Evolutionary conservation across 768 basidiomycete species (phyloP).

Genomic region (Rhodotorula toruloides): DNA sequence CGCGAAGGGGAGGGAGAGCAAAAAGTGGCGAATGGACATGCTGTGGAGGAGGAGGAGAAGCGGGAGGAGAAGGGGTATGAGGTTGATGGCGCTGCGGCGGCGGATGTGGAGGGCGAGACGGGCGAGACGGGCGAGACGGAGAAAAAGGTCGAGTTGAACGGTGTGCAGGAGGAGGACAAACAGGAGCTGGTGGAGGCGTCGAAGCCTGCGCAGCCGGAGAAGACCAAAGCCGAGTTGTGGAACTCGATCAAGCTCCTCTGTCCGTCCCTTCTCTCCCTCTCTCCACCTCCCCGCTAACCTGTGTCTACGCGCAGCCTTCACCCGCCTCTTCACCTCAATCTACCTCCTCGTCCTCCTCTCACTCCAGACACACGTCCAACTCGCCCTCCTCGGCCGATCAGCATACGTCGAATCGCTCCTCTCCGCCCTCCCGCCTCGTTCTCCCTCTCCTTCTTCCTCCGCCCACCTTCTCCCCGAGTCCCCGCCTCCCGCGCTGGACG

Average conservation of each 20-base stretch:
- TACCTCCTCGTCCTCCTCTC: slow-evolving; percentile 81
- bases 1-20: background rate
- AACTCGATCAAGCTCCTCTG: slow-evolving; percentile 84
- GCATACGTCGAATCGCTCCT: slow-evolving; percentile 70
- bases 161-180: slow-evolving; percentile 44
- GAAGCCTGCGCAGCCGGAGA: slow-evolving; percentile 42
- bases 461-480: background rate
- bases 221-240: slow-evolving; percentile 81
- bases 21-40: background rate
- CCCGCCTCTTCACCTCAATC: slow-evolving; percentile 74
- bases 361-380: slow-evolving; percentile 78
- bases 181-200: slow-evolving; percentile 45
- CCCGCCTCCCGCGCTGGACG: background rate
- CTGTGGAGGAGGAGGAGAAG: background rate
- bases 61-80: background rate
- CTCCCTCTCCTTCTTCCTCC: background rate
- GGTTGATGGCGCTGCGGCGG: background rate
- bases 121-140: too few relatives aligned
- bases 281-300: background rate
- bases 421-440: slow-evolving; percentile 46
- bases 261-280: slow-evolving; percentile 46
- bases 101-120: background rate
- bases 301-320: slow-evolving; percentile 60
- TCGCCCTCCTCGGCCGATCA: slow-evolving; percentile 72
- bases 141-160: background rate